Base-by-base conservation (phyloP, 129 eudicot genomes). In the Gnaphalium uliginosum region DNA sequence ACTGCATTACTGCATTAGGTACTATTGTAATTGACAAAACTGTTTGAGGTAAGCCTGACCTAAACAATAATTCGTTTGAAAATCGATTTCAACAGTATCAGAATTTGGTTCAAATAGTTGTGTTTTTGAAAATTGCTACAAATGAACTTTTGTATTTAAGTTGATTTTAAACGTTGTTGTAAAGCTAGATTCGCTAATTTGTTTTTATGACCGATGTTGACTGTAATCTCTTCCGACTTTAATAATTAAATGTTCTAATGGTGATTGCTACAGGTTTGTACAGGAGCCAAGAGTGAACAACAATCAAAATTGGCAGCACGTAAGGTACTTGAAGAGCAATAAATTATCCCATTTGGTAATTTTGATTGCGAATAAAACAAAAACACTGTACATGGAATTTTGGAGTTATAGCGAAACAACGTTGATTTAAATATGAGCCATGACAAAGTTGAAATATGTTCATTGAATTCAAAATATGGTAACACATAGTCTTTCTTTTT, bases 241-340 rank as follows among this genome's bases (percentile, higher is more conserved):
- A 64, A 24, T 72, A 15, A 22, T 56, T 27, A 65, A 37, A 56
- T 65, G 48, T 62, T 11, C n/a, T 33, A 79, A 50, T 51, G 66
- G 48, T 79, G 69, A 56, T 72, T 67, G 56, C 57, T 63, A 50
- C 73, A 93, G 98, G 96, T 93, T 64, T 93, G 96, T 69, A 93
- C 98, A 6, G 98, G 98, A 76, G 98, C 98, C 15, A 93, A 93
- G 83, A 93, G 98, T 79, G 98, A 93, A 74, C 90, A 93, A 37
- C 96, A 90, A 61, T 93, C 98, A 56, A 93, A 83, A 78, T 66
- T 90, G 73, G 98, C 96, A 0, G 96, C 96, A 53, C 83, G 96
- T 32, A 93, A 93, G 96, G 98, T 93, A 76, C 60, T 76, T 57
- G 63, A 69, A 41, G 81, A 59, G 51, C 35, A 43, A 60, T 24